Conservation (phyloP, 805 yeast genomes). For the Yamadazyma sp. region DNA sequence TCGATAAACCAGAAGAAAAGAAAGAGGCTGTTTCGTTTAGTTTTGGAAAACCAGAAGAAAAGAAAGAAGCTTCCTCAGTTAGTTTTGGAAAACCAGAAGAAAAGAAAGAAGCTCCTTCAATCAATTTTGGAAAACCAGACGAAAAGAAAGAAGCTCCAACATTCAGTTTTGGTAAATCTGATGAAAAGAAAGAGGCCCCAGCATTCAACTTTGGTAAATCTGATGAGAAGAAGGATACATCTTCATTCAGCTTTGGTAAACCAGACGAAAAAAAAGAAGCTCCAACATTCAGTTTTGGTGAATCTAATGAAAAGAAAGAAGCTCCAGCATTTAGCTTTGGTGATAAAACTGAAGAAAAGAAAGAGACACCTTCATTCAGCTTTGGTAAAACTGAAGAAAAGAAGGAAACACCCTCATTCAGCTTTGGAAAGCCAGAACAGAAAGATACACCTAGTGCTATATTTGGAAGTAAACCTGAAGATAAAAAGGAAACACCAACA, state of each 20-base stretch:
- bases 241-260: conserved; percentile 8
- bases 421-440: conserved; percentile 8
- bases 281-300: conserved; percentile 5
- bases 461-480: conserved; percentile 5
- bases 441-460: conserved; percentile 5
- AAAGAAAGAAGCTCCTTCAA: conserved; percentile 6
- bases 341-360: conserved; percentile 2
- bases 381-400: conserved; percentile 7
- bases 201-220: conserved; percentile 15
- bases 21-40: conserved; percentile 8
- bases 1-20: conserved; percentile 4
- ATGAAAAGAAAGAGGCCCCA: conserved; percentile 5
- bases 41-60: conserved; percentile 11
- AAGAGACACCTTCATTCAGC: conserved; percentile 7
- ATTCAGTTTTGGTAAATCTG: conserved; percentile 18
- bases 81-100: conserved; percentile 13
- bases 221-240: conserved; percentile 1
- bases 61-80: conserved; percentile 8
- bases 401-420: conserved; percentile 10
- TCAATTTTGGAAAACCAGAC: conserved; percentile 3
- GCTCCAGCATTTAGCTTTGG: conserved; percentile 4
- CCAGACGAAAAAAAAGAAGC: conserved; percentile 1
- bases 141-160: conserved; percentile 5
- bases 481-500: neutral
- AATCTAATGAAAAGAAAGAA: conserved; percentile 8